phyloP scores from a whole-genome alignment of 2,329 filamentous ascomycete genomes.

The Mollisiaceae sp. region DNA sequence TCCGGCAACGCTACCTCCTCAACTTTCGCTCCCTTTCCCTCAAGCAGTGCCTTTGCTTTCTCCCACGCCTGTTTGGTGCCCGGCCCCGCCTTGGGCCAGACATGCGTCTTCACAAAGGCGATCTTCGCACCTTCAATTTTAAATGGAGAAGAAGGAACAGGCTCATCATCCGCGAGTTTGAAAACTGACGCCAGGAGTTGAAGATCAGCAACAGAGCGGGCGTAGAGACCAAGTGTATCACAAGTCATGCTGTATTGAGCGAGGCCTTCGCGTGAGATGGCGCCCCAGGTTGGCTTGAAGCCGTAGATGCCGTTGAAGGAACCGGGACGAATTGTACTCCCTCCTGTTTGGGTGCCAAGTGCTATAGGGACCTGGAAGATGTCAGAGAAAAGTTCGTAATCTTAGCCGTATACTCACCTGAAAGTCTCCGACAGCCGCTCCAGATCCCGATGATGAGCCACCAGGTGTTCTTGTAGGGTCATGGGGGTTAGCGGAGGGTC shows the following conservation, averaged over 20 bases:
- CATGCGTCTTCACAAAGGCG: conserved; percentile 57
- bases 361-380: conserved; percentile 51
- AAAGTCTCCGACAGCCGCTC: conserved; percentile 65
- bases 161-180: conserved; percentile 56
- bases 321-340: conserved; percentile 66
- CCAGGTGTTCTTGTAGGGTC: conserved; percentile 61
- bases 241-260: conserved; percentile 62
- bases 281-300: conserved; percentile 69
- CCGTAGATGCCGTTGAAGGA: conserved; percentile 69
- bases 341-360: conserved; percentile 70
- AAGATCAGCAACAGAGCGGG: conserved; percentile 62
- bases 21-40: conserved; percentile 56
- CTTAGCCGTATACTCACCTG: conserved; percentile 31
- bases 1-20: conserved; percentile 59
- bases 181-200: conserved; percentile 60
- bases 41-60: conserved; percentile 48
- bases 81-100: conserved; percentile 54
- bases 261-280: conserved; percentile 65
- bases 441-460: conserved; percentile 71
- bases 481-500: conserved; percentile 63
- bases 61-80: conserved; percentile 51
- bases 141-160: conserved; percentile 35
- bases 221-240: conserved; percentile 67
- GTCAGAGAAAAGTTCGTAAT: neutral
- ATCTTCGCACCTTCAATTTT: conserved; percentile 56